phyloP scores from a whole-genome alignment of 2,329 filamentous ascomycete species.

The Talaromyces funiculosus region DNA sequence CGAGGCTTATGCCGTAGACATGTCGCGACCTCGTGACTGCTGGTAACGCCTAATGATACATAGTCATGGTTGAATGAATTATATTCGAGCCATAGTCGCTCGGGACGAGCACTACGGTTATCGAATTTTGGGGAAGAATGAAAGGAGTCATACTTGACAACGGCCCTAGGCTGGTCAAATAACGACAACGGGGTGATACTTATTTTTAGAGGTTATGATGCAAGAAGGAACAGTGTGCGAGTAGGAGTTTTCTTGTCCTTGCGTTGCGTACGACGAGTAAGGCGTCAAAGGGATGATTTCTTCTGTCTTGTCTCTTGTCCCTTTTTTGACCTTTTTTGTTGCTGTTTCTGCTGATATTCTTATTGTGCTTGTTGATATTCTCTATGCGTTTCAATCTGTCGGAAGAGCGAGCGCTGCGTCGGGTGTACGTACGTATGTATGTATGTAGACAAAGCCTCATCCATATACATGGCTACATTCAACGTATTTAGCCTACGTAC shows the following conservation, averaged over 20 bases:
- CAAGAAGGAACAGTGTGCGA: not conserved
- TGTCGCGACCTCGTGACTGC: not conserved
- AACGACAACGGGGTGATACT: not conserved
- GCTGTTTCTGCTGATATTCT: not conserved
- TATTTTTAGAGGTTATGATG: not conserved
- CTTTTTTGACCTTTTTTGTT: not conserved
- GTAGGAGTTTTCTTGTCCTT: constrained; percentile 2
- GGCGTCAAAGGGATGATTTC: constrained; percentile 3
- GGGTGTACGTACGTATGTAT: not conserved
- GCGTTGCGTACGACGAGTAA: not conserved
- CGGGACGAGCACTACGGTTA: not conserved
- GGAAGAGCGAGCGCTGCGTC: constrained; percentile 2
- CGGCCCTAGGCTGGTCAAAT: not conserved
- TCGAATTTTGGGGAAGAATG: not conserved
- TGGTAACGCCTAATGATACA: constrained; percentile 12
- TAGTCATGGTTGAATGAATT: constrained; percentile 8
- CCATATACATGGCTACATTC: not conserved
- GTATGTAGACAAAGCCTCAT: not conserved
- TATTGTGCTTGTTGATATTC: not conserved
- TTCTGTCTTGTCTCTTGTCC: not conserved
- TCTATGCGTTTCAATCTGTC: constrained; percentile 1
- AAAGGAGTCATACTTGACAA: not conserved
- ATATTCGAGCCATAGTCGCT: not conserved
- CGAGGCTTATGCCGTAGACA: not conserved
- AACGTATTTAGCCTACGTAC: not conserved